Percentiles rank a stretch among this genome's conserved stretches.
These are phyloP conservation scores for Dothistroma pini DNA, from an alignment of 2,329 filamentous ascomycete genomes.

Conservation along the genomic window DNA sequence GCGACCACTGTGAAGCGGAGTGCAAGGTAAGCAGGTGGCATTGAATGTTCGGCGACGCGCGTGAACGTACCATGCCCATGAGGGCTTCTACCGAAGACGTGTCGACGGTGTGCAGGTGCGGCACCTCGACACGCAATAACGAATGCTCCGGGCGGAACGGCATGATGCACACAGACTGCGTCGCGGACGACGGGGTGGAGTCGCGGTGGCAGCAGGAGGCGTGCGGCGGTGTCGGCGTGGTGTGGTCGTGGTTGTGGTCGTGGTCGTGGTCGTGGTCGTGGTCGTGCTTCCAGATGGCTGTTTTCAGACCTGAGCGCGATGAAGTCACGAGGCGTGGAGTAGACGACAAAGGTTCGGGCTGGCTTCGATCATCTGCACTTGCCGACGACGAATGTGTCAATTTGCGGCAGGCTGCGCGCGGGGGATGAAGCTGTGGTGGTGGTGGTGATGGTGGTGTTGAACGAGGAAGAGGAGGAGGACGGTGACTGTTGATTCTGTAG, in stretches of 20 bases:
- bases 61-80: conserved; percentile 66
- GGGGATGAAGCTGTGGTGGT: background rate
- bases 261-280: no score
- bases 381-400: background rate
- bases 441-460: background rate
- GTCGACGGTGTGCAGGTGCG: conserved; percentile 91
- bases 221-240: background rate
- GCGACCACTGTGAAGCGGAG: conserved; percentile 46
- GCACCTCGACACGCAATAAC: conserved; percentile 86
- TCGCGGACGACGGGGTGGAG: conserved; percentile 9
- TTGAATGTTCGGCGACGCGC: conserved; percentile 8
- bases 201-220: background rate
- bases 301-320: conserved; percentile 11
- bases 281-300: conserved; percentile 1
- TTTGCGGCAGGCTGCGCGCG: background rate
- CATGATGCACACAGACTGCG: conserved; percentile 54
- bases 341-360: background rate
- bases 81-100: conserved; percentile 88
- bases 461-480: background rate
- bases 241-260: conserved; percentile 4
- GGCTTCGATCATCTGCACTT: background rate
- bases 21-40: conserved; percentile 8
- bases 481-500: background rate
- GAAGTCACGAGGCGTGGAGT: conserved; percentile 9
- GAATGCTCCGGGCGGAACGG: conserved; percentile 78